These are phyloP conservation scores for Daedalea quercina DNA, from an alignment of 768 basidiomycete species.

Conservation along the genomic window DNA sequence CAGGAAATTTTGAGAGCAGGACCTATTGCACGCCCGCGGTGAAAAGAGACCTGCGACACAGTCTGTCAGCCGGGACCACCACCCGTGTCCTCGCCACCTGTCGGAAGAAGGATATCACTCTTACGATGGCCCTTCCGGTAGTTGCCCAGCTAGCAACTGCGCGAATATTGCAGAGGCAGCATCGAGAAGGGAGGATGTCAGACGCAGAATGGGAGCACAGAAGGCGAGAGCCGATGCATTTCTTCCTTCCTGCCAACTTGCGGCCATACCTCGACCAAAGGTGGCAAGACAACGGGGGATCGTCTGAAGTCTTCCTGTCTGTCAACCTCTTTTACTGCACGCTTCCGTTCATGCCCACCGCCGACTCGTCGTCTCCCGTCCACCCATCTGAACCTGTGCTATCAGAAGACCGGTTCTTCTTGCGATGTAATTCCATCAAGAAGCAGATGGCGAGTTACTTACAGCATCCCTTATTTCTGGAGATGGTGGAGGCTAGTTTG, in stretches of 20 bases:
- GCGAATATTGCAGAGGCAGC: slow-evolving; percentile 41
- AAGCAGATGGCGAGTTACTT: background rate
- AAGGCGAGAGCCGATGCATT: slow-evolving; percentile 41
- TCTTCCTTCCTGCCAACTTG: slow-evolving; percentile 43
- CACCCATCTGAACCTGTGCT: slow-evolving; percentile 38
- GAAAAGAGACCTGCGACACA: slow-evolving; percentile 16
- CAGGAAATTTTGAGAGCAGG: slow-evolving; percentile 30
- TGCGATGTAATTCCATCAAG: background rate
- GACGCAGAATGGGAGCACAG: slow-evolving; percentile 48
- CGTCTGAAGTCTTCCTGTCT: slow-evolving; percentile 33
- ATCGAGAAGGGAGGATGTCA: slow-evolving; percentile 40
- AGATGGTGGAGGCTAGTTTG: background rate
- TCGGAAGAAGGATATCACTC: slow-evolving; percentile 36
- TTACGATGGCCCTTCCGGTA: slow-evolving; percentile 43
- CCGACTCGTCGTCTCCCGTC: slow-evolving; percentile 27
- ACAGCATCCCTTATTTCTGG: background rate
- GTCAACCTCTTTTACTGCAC: slow-evolving; percentile 37
- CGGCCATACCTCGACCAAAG: slow-evolving; percentile 40
- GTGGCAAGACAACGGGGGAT: slow-evolving; percentile 42
- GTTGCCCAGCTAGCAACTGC: slow-evolving; percentile 48
- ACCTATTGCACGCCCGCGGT: slow-evolving; percentile 33
- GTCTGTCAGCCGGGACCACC: slow-evolving; percentile 26
- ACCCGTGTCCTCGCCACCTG: slow-evolving; percentile 30
- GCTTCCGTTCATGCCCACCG: slow-evolving; percentile 42
- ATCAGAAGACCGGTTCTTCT: slow-evolving; percentile 38